Base-by-base conservation (phyloP, 139 green algal genomes). In the Yamagishiella unicocca region DNA sequence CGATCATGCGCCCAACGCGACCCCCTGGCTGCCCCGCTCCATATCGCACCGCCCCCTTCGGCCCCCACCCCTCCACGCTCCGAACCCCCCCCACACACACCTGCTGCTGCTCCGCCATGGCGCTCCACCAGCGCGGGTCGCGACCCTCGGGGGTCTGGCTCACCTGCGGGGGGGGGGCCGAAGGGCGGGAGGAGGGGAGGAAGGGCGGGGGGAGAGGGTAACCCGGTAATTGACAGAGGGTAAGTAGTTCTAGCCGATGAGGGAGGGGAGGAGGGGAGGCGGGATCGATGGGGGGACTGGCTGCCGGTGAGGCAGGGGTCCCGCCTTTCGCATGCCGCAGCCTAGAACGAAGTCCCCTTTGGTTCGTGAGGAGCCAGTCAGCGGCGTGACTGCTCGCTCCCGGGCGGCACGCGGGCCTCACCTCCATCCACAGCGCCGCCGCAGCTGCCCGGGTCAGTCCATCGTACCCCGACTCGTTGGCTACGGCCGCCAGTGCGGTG, bases 381-480 rank as follows among this genome's bases (percentile, higher is more conserved):
- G n/a, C n/a, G n/a, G n/a, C n/a, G n/a, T n/a, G n/a, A n/a, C n/a
- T n/a, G n/a, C n/a, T n/a, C n/a, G n/a, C n/a, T n/a, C n/a, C n/a
- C n/a, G n/a, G n/a, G n/a, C n/a, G n/a, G 17, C 58, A 29, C 58
- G 31, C 58, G 7, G 58, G 17, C 7, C 81, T 9, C 82, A 87
- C 71, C 58, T 90, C 88, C 70, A 91, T 82, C 88, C 88, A 90
- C n/a, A 90, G 79, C n/a, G 79, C 72, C 50, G 75, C 79, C 22
- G 89, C 89, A 33, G 84, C 77, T 14, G 82, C 88, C 14, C 84
- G 76, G 10, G 88, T 92, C 17, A 75, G 73, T 10, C 74, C 75
- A 58, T 92, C 88, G 78, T 90, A 92, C 1, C 27, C 24, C 12
- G 83, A 17, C 55, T 88, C 58, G 42, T 74, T 70, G 33, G 88